phyloP scores from a whole-genome alignment of 352 stramenopile species.

The Thalassiosira exigua region DNA sequence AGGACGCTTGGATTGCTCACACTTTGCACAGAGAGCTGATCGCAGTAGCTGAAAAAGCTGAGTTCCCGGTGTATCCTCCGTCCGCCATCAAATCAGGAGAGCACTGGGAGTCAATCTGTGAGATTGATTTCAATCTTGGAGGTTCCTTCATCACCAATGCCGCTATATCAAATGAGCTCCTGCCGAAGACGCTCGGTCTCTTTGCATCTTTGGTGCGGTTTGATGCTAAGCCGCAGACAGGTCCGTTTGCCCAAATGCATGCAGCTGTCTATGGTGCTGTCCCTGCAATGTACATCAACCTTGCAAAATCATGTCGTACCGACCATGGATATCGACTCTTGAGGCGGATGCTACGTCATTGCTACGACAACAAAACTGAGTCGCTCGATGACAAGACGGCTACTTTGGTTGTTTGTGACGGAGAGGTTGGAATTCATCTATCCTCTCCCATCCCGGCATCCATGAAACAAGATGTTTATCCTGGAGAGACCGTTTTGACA shows the following conservation, averaged over 20 bases:
- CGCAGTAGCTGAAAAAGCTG: background rate
- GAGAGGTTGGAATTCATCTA: slow-evolving; percentile 21
- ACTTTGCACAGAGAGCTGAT: background rate
- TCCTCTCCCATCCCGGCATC: slow-evolving; percentile 22
- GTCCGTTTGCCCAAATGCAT: slow-evolving; percentile 31
- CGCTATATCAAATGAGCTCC: slow-evolving; percentile 6
- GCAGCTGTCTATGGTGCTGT: slow-evolving; percentile 23
- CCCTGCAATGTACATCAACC: slow-evolving; percentile 28
- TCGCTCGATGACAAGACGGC: slow-evolving; percentile 30
- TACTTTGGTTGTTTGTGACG: slow-evolving; percentile 23
- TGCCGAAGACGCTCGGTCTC: slow-evolving; percentile 22
- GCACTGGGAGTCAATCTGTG: slow-evolving; percentile 12
- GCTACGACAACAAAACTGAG: slow-evolving; percentile 30
- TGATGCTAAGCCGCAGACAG: slow-evolving; percentile 6
- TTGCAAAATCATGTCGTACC: slow-evolving; percentile 20
- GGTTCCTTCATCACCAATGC: slow-evolving; percentile 23
- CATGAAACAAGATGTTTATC: slow-evolving; percentile 40
- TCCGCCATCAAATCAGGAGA: slow-evolving; percentile 6
- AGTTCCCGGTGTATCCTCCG: slow-evolving; percentile 18
- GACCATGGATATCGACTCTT: slow-evolving; percentile 23
- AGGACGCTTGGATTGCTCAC: background rate
- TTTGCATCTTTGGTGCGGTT: slow-evolving; percentile 35
- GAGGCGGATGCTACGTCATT: slow-evolving; percentile 20
- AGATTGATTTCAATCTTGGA: slow-evolving; percentile 38
- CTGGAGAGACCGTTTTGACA: slow-evolving; percentile 19